Base-by-base conservation (phyloP, 1,139 yeast species). In the Kazachstania sp. region DNA sequence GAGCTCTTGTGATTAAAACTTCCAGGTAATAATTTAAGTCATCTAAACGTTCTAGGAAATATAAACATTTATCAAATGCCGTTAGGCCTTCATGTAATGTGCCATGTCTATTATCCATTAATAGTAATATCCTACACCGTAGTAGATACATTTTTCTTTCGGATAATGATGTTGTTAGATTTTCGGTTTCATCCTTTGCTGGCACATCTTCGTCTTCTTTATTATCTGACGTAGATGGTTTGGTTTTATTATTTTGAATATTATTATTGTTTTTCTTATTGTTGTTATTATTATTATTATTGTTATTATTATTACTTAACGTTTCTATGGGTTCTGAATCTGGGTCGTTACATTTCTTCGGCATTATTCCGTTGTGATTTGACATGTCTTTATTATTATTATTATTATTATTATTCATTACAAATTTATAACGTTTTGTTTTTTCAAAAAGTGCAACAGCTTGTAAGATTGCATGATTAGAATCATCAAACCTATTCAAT, bases 1-100 rank as follows among this genome's bases (percentile, higher is more conserved):
- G 58, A 6, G 57, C 58, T 41, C 56, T 52, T 4, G 58, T 49
- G 13, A 54, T 42, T 26, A 56, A 37, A 19, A 54, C 51, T 28
- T 56, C 56, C 26, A 54, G 44, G 36, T 52, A 52, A 7, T 48
- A 44, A 8, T 54, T 40, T 8, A 47, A 32, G 15, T 49, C 49
- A 7, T 44, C 45, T 23, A 45, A 31, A 13, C 46, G 46, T 16
- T 52, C 51, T 19, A 54, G 37, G 19, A 49, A 46, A 4, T 28
- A 19, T 23, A 55, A 31, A 7, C 53, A 49, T 39, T 48, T 48
- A 34, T 55, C 54, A 34, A 54, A 55, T 16, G 38, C 36, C 3
- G 54, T 49, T 19, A 53, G 34, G 9, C 48, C 26, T 9, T 43
- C 45, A 4, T 50, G 49, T 28, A 53, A 19, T 12, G 48, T 42